A percentile compares a stretch with the other conserved stretches of the same genome.
These are phyloP conservation scores for Eimeria necatrix DNA, from an alignment of 169 alveolate species.

Conservation along the genomic window DNA sequence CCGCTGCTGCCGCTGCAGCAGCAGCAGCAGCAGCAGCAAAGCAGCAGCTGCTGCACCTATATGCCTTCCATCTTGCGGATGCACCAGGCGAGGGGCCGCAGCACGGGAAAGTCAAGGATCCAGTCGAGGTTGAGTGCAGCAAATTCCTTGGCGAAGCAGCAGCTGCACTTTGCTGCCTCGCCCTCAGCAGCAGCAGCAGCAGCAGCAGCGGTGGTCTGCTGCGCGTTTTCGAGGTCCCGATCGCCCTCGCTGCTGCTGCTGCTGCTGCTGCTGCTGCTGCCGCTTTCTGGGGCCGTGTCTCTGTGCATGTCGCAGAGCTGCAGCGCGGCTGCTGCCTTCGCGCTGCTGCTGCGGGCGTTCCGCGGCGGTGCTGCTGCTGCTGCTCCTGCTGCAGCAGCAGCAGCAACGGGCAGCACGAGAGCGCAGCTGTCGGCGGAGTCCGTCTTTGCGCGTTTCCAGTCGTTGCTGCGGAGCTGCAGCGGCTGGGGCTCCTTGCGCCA, in stretches of 20 bases:
- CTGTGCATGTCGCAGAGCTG: no score
- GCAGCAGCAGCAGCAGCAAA: background rate
- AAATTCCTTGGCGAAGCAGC: background rate
- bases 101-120: background rate
- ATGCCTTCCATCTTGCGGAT: slow-evolving; percentile 27
- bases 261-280: background rate
- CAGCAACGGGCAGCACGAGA: no score
- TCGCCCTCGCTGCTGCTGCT: background rate
- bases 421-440: no score
- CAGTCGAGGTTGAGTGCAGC: background rate
- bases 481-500: background rate
- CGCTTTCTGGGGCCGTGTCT: background rate
- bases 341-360: background rate
- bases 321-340: background rate
- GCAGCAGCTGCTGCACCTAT: background rate
- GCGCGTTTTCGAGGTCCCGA: background rate
- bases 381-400: slow-evolving; percentile 10
- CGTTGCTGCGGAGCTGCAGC: background rate
- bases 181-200: background rate
- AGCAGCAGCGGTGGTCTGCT: slow-evolving; percentile 1
- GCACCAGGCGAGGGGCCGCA: background rate
- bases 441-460: background rate
- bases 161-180: no score
- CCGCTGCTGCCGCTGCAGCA: background rate
- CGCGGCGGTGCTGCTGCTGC: background rate